phyloP scores from a whole-genome alignment of 163 green algal genomes.

The Scenedesmus sp. region DNA sequence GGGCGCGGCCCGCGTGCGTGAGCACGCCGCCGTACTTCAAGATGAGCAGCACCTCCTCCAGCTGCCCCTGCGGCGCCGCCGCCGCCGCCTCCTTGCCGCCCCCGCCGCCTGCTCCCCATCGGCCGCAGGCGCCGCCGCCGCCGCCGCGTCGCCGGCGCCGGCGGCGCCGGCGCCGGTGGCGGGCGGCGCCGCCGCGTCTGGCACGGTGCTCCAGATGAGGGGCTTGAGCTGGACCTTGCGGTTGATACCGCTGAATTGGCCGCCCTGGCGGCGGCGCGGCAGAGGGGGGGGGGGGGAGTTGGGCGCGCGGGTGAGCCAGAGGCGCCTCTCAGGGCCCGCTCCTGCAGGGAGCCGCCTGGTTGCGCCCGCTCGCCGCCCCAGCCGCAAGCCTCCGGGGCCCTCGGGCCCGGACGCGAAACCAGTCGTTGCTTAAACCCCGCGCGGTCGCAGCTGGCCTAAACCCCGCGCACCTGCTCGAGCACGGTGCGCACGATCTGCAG shows the following conservation, averaged over 20 bases:
- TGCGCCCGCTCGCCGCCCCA: too few relatives aligned
- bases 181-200: slow-evolving; percentile 56
- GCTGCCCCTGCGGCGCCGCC: not conserved
- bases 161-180: slow-evolving; percentile 45
- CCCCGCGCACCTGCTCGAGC: slow-evolving; percentile 79
- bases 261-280: slow-evolving; percentile 54
- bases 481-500: slow-evolving; percentile 88
- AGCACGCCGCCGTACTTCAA: slow-evolving; percentile 98
- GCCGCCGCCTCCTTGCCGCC: not conserved
- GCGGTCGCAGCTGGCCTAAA: too few relatives aligned
- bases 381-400: too few relatives aligned
- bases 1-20: slow-evolving; percentile 89
- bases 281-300: too few relatives aligned
- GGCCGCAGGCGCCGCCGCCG: not conserved
- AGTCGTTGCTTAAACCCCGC: too few relatives aligned
- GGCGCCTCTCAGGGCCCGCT: too few relatives aligned
- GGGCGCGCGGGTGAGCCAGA: too few relatives aligned
- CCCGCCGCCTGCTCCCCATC: not conserved
- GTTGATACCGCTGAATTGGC: slow-evolving; percentile 82
- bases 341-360: too few relatives aligned
- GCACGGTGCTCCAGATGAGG: slow-evolving; percentile 47
- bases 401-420: too few relatives aligned
- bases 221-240: slow-evolving; percentile 99
- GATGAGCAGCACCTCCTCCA: slow-evolving; percentile 85
- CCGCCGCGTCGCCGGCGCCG: not conserved